phyloP scores from a whole-genome alignment of 306 rosid species.

The Biancaea sappan region DNA sequence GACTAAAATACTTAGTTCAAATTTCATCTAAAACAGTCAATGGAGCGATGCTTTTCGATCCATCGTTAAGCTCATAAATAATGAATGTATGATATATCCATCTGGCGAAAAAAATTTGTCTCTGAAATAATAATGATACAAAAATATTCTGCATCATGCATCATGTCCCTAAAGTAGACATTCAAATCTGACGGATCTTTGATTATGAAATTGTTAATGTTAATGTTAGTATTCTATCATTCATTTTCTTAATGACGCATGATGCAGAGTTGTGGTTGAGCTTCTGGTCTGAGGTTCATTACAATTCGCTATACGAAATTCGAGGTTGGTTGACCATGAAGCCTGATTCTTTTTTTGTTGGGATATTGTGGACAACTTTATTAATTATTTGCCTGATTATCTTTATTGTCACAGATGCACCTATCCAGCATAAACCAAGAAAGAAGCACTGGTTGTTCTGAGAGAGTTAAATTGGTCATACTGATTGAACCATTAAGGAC shows the following conservation, averaged over 20 bases:
- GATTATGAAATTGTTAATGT: background rate
- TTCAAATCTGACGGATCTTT: background rate
- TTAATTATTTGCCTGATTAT: constrained; percentile 30
- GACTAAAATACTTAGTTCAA: no score
- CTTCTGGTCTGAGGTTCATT: constrained; percentile 86
- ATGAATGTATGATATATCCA: background rate
- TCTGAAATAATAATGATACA: background rate
- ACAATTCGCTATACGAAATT: constrained; percentile 60
- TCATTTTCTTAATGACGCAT: constrained; percentile 47
- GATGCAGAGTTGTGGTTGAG: constrained; percentile 85
- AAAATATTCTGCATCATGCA: background rate
- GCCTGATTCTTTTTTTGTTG: background rate
- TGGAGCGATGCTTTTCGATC: no score
- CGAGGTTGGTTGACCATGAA: constrained; percentile 51
- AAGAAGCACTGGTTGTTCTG: constrained; percentile 72
- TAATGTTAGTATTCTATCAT: background rate
- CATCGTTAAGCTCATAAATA: background rate
- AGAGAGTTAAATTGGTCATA: background rate
- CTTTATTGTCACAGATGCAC: constrained; percentile 66
- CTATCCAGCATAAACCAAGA: constrained; percentile 58
- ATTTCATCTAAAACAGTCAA: no score
- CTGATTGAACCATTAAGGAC: background rate
- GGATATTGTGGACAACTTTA: background rate
- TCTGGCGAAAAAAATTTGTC: background rate
- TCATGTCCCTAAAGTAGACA: background rate